Base-by-base conservation (phyloP, 2,329 filamentous ascomycete genomes). In the Helotiales sp. region DNA sequence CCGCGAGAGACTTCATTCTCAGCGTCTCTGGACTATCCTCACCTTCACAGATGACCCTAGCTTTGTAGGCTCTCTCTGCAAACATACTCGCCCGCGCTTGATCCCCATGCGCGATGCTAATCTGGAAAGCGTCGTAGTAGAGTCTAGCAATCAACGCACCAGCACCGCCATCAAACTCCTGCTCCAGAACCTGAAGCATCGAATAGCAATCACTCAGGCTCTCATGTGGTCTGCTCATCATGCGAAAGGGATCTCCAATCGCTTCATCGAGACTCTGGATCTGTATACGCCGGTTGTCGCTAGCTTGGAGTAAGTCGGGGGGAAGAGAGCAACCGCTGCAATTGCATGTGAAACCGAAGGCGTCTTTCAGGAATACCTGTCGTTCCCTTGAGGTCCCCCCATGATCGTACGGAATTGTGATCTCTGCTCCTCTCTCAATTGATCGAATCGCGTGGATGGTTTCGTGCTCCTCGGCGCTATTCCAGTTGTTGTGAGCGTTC, bases 101-200 rank as follows among this genome's bases (percentile, higher is more conserved):
- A 60, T 79, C 77, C 1, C 74, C 70, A 66, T 78, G 73, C 7
- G 67, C 65, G 38, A 75, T 70, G 50, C 65, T 59, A 46, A 79
- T 71, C 61, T 76, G 72, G 50, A 76, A 74, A 17, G 75, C 75
- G 55, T 77, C 72, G 53, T 75, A 75, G 59, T 77, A 77, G 6
- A 72, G 53, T n/a, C 71, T 67, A 29, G 71, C 57, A 19, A 63
- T 50, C n/a, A 61, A 55, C 3, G 42, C 57, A 17, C 42, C 55
- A 25, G 64, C 58, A 55, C 52, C 24, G 22, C 59, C 64, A 5
- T 52, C 27, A 29, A 31, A 60, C 58, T 54, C 69, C 19, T 67
- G 55, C 9, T 70, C 58, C 5, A 71, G 58, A 17, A 67, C 24
- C 57, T 65, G 52, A 44, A 71, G 60, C 31, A 75, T 50, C 15